Evolutionary conservation across 2,329 filamentous ascomycete genomes (phyloP).

Genomic region (Calonectria crousiana): DNA sequence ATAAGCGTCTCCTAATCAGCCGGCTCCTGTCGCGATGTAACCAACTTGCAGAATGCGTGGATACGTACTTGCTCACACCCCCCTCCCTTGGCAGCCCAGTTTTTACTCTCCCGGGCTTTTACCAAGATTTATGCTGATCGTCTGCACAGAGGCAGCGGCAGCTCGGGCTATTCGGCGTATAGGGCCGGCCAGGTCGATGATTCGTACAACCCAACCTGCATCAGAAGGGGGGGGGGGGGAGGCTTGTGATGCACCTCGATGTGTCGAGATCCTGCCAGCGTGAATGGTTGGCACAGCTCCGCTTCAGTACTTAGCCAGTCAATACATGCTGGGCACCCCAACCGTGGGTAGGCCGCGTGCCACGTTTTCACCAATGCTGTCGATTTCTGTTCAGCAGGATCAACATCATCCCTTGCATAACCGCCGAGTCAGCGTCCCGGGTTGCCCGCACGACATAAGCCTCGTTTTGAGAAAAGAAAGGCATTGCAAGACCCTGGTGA

Average conservation of each 20-base stretch:
- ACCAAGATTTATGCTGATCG: constrained; percentile 23
- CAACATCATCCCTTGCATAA: constrained; percentile 9
- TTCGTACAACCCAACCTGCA: constrained; percentile 1
- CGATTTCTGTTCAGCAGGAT: constrained; percentile 4
- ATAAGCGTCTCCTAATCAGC: constrained; percentile 38
- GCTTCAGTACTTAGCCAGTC: constrained; percentile 2
- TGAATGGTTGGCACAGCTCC: constrained; percentile 20
- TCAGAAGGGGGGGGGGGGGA: not conserved
- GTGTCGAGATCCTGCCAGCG: constrained; percentile 19
- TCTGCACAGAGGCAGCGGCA: constrained; percentile 12
- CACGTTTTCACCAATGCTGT: constrained; percentile 14
- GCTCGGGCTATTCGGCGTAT: constrained; percentile 6
- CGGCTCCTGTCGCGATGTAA: constrained; percentile 31
- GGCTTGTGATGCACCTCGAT: constrained; percentile 21
- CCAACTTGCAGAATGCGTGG: constrained; percentile 35
- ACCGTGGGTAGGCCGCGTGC: not conserved
- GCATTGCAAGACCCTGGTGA: constrained; percentile 12
- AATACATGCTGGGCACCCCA: not conserved
- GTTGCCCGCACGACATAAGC: constrained; percentile 8
- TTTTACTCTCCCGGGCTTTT: constrained; percentile 28
- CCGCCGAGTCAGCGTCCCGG: not conserved
- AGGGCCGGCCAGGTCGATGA: not conserved
- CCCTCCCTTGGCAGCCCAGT: constrained; percentile 20
- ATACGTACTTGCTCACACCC: constrained; percentile 28
- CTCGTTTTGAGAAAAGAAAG: constrained; percentile 12